A percentile compares a stretch with the other conserved stretches of the same genome.
Evolutionary conservation across 805 yeast species (phyloP).

Genomic region (Lipomyces yamanashiensis): DNA sequence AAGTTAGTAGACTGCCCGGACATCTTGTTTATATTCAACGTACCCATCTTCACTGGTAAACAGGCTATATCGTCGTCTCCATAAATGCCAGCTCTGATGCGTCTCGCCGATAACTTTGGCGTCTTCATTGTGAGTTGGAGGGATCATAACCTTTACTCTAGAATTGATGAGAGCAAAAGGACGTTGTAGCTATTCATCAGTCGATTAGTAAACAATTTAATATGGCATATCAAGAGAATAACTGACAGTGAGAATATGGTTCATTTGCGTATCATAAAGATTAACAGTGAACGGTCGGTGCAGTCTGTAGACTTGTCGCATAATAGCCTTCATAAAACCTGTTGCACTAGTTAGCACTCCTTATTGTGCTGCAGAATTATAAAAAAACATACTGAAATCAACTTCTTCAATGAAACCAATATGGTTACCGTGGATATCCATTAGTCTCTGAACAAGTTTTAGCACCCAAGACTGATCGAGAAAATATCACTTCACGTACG

Average conservation of each 20-base stretch:
- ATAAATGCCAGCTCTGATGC: conserved; percentile 90
- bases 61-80: conserved; percentile 88
- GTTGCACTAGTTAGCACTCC: neutral
- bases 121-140: conserved; percentile 50
- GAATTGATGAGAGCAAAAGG: conserved; percentile 90
- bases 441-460: conserved; percentile 48
- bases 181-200: conserved; percentile 56
- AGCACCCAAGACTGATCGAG: conserved; percentile 6
- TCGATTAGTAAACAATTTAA: neutral
- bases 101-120: conserved; percentile 72
- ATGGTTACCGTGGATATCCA: conserved; percentile 73
- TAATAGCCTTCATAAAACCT: conserved; percentile 60
- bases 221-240: neutral
- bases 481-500: conserved; percentile 34
- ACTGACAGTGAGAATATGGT: conserved; percentile 45
- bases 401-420: conserved; percentile 84
- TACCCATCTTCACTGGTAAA: conserved; percentile 49
- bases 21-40: neutral
- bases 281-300: conserved; percentile 71
- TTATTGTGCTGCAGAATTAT: too few relatives aligned
- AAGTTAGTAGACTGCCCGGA: neutral
- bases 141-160: conserved; percentile 74
- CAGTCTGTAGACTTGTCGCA: conserved; percentile 79
- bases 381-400: conserved; percentile 57
- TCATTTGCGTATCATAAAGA: conserved; percentile 45